Base-by-base conservation (phyloP, 139 green algal genomes). In the Tetratostichococcus sp. region DNA sequence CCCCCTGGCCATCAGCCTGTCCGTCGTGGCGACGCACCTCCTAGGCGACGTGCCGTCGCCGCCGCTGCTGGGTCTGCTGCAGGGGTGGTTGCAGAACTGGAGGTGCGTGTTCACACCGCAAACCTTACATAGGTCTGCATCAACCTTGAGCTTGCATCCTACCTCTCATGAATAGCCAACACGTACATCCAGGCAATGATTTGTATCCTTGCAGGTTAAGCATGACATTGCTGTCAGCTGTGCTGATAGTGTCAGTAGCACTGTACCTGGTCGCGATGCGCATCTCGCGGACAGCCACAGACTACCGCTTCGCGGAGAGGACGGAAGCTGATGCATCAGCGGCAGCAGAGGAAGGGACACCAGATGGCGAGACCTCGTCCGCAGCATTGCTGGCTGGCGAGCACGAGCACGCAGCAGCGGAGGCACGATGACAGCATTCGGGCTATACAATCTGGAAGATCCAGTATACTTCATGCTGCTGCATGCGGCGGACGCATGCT, bases 41-140 rank as follows among this genome's bases (percentile, higher is more conserved):
- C 71, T 96, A 1, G 95, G 95, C 0, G 95, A 99, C 78, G 95
- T 99, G 59, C 95, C 95, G 14, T 92, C 88, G 17, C 93, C 95
- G 6, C 91, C 94, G 1, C 65, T 96, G 32, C 80, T 96, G 28
- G 95, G 95, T 32, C 58, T 78, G 50, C 65, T 97, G 33, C 90
- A 97, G 67, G 81, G 86, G 30, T n/a, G 71, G 62, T 32, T 88
- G 21, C 69, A 73, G 1, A 80, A 87, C 75, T 88, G 83, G 80
- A 74, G 80, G 57, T 82, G 28, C 4, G 67, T 58, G 6, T 1
- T 22, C 34, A 28, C 30, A 30, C 66, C 39, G 39, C 39, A 11
- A 11, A 6, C 39, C 58, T 30, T n/a, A 16, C 58, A 66, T 26
- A 4, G 23, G 25, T 4, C 4, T 16, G 5, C 11, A 26, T 26